Evolutionary conservation across 2,329 filamentous ascomycete species (phyloP), one percentile per base, ranked within the genome.

Genomic region (Aspergillus fijiensis): DNA sequence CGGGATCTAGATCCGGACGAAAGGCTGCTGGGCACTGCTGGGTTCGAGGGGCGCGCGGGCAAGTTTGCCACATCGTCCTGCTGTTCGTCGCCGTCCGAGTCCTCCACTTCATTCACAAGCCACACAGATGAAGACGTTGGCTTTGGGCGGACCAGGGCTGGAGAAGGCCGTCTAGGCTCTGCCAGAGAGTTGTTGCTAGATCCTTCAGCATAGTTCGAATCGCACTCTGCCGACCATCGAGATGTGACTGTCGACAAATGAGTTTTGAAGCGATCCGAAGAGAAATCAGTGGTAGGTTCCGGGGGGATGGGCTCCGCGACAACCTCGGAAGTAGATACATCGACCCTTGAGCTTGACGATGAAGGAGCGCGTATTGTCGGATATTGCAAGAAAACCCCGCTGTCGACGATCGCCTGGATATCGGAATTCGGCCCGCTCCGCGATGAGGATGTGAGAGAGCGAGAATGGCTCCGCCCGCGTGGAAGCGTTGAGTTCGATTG

Each of bases 191-290:
- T 66, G 19, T 66, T 62, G 25, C 62, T 61, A 23, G 47, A 63
- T 19, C 69, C 63, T 42, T 63, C 65, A 12, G 66, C 64, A 66
- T 49, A 31, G 62, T 66, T 57, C 70, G 68, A 58, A 57, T 70
- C 60, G 58, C 69, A 70, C 54, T 77, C 74, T 14, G 70, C 72
- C 12, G 76, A 77, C 70, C 72, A 75, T 58, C 76, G 74, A 19
- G 80, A 81, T 2, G 76, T 76, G 5, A 81, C 76, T 9, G 77
- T 77, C 12, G 79, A 81, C 25, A 81, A 68, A 49, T 77, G 75
- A 51, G 76, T 76, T 57, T 76, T 76, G 70, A 77, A 78, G 55
- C 72, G 73, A 21, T 73, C 69, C 14, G 72, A 70, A 21, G 72
- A 70, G 23, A 69, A 70, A 39, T 75, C 73, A 7, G 71, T 70